Base-by-base conservation (phyloP, 2,329 filamentous ascomycete species). In the Clarireedia paspali region DNA sequence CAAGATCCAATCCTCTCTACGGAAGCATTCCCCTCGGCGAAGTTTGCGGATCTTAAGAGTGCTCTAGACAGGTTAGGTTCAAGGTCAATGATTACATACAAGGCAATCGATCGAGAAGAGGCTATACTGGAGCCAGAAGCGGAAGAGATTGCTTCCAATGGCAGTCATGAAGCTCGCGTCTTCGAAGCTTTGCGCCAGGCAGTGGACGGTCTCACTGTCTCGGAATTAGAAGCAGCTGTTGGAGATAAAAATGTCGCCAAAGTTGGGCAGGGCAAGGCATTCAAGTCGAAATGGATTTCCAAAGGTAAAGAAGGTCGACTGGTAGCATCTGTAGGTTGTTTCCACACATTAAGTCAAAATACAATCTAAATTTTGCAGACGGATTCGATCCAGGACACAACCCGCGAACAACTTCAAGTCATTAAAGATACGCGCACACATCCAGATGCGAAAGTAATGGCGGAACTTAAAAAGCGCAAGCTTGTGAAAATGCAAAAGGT, bases 231-330 rank as follows among this genome's bases (percentile, higher is more conserved):
- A 73, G 76, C 75, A 69, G 76, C 75, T 54, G 84, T 92, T 62
- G 87, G 88, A 55, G 83, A 88, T 71, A 88, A 89, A 71, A 84
- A 76, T 48, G 85, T 82, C 46, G 79, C 85, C 50, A 92, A 89
- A 74, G 77, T 96, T 59, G 94, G 94, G n/a, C 88, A 94, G 70
- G 91, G 91, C 66, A 95, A 94, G 75, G 92, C 92, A 36, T 96
- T 97, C 77, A 95, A 82, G 69, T 81, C 84, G 71, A 86, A 85
- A 69, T 88, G 84, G 84, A 86, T 87, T 60, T 70, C 73, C 12
- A 85, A 83, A 73, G 80, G 78, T 60, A 77, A 81, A 64, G 77
- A 79, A 24, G 78, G 79, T 60, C 77, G 77, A 67, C 70, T 82
- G 52, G 73, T 80, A 48, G 77, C 79, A 59, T 72, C 75, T 64